Base-by-base conservation (phyloP, 1,284 basidiomycete genomes). In the Cutaneotrichosporon dermatis region DNA sequence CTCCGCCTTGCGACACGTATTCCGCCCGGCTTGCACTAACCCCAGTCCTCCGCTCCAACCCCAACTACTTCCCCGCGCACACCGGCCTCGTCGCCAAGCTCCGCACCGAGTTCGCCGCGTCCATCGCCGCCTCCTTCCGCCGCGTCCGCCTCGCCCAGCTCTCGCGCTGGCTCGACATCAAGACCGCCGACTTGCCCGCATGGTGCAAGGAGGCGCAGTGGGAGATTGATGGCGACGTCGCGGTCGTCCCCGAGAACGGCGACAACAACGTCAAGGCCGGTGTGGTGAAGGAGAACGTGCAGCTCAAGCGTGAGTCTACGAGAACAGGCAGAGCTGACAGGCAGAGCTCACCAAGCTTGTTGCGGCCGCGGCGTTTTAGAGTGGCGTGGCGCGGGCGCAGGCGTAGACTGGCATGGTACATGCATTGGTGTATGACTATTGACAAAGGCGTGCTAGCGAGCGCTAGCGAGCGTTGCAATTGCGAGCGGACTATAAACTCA, bases 241-340 rank as follows among this genome's bases (percentile, higher is more conserved):
- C 92, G 51, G 80, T 78, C 34, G 82, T 96, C 57, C 92, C 92
- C 43, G 83, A 86, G 53, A 94, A 93, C 77, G 88, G 88, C n/a
- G 90, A 94, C 78, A 97, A 96, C 79, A 89, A 92, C 72, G 91
- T 96, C 71, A 90, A 92, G 76, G 90, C 92, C 0, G 90, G 90
- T n/a, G 85, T 95, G 44, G 89, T 95, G 48, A 89, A 91, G 78
- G 93, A 96, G 81, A 87, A 83, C 68, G 89, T 96, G 66, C 88
- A 88, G 76, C 81, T 96, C 59, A 86, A 87, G 66, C 93, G 92
- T 94, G 79, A 76, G 90, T 85, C 43, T 25, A 36, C 3, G 2
- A 7, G 15, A 33, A 11, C 16, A 16, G 46, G 34, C 35, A 41
- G 54, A 10, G 40, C 65, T 58, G 34, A 57, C 54, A 36, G 35